These are phyloP conservation scores for Diutina ranongensis DNA, from an alignment of 1,139 yeast genomes.

Conservation along the genomic window DNA sequence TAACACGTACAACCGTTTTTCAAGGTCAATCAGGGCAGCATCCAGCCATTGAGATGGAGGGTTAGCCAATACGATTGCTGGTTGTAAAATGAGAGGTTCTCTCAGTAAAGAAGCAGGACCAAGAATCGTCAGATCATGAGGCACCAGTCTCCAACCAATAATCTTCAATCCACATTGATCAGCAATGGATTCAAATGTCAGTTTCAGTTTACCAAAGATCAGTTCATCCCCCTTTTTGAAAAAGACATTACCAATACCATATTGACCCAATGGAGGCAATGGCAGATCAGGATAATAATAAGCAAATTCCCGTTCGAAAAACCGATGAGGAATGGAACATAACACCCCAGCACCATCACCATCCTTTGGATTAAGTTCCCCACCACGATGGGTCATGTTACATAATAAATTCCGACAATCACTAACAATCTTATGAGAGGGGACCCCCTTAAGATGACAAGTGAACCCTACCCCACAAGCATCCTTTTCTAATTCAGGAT, in stretches of 20 bases:
- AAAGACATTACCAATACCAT: conserved; percentile 90
- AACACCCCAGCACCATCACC: conserved; percentile 99
- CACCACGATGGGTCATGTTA: conserved; percentile 98
- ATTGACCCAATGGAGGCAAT: conserved; percentile 75
- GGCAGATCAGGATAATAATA: conserved; percentile 41
- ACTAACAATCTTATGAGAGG: conserved; percentile 85
- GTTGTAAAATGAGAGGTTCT: conserved; percentile 87
- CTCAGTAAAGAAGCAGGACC: conserved; percentile 94
- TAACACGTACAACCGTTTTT: conserved; percentile 72
- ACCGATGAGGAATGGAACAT: conserved; percentile 83
- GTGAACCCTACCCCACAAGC: conserved; percentile 99
- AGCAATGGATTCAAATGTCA: conserved; percentile 76
- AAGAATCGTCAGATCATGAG: conserved; percentile 82
- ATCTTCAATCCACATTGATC: conserved; percentile 64
- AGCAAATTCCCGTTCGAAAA: conserved; percentile 74
- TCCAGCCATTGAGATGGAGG: neutral
- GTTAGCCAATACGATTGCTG: conserved; percentile 63
- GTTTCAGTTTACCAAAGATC: conserved; percentile 54
- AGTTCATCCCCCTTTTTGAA: conserved; percentile 65
- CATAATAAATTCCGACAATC: conserved; percentile 83
- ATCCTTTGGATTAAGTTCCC: conserved; percentile 91
- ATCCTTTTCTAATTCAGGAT: conserved; percentile 89
- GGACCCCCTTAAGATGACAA: conserved; percentile 81
- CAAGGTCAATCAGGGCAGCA: conserved; percentile 42
- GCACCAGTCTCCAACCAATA: conserved; percentile 93